Evolutionary conservation across 2,329 filamentous ascomycete species (phyloP).

Genomic region (Colletotrichum acutatum): DNA sequence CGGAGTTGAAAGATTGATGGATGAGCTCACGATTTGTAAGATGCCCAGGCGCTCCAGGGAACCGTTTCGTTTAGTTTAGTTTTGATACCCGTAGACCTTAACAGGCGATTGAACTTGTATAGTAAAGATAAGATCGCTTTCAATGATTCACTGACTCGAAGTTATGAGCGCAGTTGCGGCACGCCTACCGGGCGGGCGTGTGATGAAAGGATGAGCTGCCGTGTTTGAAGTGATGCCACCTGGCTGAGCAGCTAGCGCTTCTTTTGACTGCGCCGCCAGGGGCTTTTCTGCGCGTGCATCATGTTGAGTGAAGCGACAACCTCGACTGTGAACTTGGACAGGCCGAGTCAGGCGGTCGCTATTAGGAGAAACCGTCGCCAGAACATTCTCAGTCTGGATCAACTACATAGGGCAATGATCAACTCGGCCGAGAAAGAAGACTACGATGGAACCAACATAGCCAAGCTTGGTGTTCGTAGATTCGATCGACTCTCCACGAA

Average conservation of each 20-base stretch:
- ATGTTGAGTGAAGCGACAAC: slow-evolving; percentile 22
- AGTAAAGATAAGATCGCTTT: background rate
- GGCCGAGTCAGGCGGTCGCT: slow-evolving; percentile 6
- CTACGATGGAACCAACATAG: background rate
- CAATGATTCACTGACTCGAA: slow-evolving; percentile 1
- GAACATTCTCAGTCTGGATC: background rate
- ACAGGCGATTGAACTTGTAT: background rate
- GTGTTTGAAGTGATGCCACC: background rate
- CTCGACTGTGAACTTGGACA: background rate
- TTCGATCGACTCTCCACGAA: slow-evolving; percentile 21
- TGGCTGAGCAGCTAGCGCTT: background rate
- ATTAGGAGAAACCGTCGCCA: background rate
- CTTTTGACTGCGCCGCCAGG: slow-evolving; percentile 5
- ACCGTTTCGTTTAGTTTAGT: slow-evolving; percentile 23
- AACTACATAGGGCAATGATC: background rate
- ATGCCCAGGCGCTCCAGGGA: background rate
- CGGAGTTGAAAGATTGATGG: background rate
- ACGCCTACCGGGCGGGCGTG: background rate
- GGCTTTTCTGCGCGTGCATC: slow-evolving; percentile 11
- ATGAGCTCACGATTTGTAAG: background rate
- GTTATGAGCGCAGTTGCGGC: background rate
- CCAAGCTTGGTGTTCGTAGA: slow-evolving; percentile 22
- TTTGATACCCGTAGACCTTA: slow-evolving; percentile 11
- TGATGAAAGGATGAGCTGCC: background rate
- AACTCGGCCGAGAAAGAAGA: background rate